Evolutionary conservation across 2,329 filamentous ascomycete species (phyloP).

Genomic region (Claviceps spartinae): DNA sequence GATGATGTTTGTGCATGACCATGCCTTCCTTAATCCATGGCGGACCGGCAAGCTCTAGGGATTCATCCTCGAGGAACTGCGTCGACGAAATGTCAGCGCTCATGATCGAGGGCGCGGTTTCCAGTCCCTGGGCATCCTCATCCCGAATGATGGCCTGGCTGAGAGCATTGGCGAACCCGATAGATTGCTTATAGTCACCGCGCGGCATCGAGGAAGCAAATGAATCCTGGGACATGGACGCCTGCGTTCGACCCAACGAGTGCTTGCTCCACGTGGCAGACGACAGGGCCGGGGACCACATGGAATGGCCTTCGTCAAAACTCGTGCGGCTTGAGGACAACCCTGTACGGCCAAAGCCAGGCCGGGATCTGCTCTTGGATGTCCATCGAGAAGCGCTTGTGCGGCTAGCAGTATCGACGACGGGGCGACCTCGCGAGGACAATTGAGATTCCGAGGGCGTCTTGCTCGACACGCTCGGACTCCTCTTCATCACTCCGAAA

Average conservation of each 20-base stretch:
- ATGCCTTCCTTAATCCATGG: constrained; percentile 98
- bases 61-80: constrained; percentile 79
- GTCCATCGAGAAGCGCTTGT: constrained; percentile 56
- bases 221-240: constrained; percentile 85
- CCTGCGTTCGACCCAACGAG: constrained; percentile 79
- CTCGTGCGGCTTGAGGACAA: constrained; percentile 87
- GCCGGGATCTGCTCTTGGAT: constrained; percentile 74
- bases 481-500: constrained; percentile 65
- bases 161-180: constrained; percentile 92
- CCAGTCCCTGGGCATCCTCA: constrained; percentile 46
- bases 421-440: constrained; percentile 52
- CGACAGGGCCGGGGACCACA: constrained; percentile 74
- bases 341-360: constrained; percentile 58
- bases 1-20: constrained; percentile 89
- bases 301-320: constrained; percentile 76
- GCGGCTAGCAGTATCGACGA: constrained; percentile 48
- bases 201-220: constrained; percentile 63
- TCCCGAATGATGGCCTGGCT: constrained; percentile 95
- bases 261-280: constrained; percentile 96
- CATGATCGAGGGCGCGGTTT: constrained; percentile 33
- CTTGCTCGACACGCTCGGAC: constrained; percentile 84
- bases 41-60: constrained; percentile 79
- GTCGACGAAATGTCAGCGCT: constrained; percentile 47
- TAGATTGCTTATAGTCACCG: constrained; percentile 85
- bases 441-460: constrained; percentile 70